Evolutionary conservation across 805 yeast species (phyloP).

Genomic region (Wickerhamiella nectarea): DNA sequence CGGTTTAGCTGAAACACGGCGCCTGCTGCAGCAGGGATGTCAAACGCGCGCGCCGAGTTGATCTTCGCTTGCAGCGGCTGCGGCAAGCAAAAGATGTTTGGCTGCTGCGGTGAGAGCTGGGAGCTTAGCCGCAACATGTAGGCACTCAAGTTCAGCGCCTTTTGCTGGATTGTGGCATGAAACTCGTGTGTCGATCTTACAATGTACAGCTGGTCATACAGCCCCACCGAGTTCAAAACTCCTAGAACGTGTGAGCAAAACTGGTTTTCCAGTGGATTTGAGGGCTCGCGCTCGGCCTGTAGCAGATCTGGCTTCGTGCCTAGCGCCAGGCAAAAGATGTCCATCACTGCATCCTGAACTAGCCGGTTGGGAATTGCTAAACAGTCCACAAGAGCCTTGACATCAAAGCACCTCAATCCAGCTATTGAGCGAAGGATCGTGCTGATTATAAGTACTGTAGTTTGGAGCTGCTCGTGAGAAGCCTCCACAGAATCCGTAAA

Average conservation of each 20-base stretch:
- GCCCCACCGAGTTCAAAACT: constrained; percentile 40
- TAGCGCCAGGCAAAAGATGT: constrained; percentile 55
- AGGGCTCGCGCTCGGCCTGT: constrained; percentile 25
- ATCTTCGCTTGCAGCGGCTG: neutral
- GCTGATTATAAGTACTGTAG: constrained; percentile 45
- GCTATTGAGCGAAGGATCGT: constrained; percentile 56
- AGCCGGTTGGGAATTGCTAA: constrained; percentile 27
- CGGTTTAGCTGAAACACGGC: constrained; percentile 10
- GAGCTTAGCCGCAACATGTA: constrained; percentile 46
- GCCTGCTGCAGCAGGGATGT: constrained; percentile 7
- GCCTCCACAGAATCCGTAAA: constrained; percentile 34
- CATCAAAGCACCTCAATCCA: constrained; percentile 56
- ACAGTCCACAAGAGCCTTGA: constrained; percentile 29
- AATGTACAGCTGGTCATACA: constrained; percentile 34
- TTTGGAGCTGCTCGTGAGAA: constrained; percentile 43
- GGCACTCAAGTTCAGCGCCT: constrained; percentile 51
- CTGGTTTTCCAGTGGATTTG: constrained; percentile 34
- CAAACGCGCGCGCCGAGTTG: neutral
- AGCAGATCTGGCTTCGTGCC: constrained; percentile 34
- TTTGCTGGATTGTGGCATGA: constrained; percentile 36
- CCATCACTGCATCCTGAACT: constrained; percentile 48
- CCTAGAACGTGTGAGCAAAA: constrained; percentile 48
- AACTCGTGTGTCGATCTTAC: constrained; percentile 24
- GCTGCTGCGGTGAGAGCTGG: constrained; percentile 39
- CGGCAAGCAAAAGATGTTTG: constrained; percentile 15